Evolutionary conservation across 345 rosid species (phyloP).

Genomic region (Lagerstroemia speciosa): DNA sequence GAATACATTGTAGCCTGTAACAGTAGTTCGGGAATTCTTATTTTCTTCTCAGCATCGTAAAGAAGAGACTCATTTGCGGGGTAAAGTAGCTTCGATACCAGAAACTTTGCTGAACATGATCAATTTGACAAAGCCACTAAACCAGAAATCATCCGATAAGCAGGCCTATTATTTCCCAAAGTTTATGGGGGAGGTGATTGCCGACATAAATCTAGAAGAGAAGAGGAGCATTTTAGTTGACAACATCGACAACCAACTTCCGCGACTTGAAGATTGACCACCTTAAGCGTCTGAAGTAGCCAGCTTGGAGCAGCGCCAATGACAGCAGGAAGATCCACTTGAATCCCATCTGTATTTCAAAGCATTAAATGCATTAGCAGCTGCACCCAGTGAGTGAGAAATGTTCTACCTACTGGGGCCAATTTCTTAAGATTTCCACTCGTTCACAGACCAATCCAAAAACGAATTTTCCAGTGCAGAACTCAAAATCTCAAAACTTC

Average conservation of each 20-base stretch:
- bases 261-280: slow-evolving; percentile 93
- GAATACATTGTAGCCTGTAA: neutral
- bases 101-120: neutral
- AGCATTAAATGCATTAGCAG: neutral
- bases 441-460: neutral
- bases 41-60: neutral
- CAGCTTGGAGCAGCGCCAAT: slow-evolving; percentile 89
- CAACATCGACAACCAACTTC: slow-evolving; percentile 78
- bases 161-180: neutral
- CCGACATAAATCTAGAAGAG: neutral
- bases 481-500: neutral
- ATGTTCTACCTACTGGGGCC: neutral
- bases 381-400: neutral
- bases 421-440: neutral
- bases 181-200: neutral
- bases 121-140: neutral
- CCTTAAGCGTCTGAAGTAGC: slow-evolving; percentile 78
- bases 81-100: neutral
- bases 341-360: slow-evolving; percentile 82
- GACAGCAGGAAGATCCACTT: slow-evolving; percentile 96
- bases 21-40: neutral
- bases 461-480: neutral
- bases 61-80: neutral
- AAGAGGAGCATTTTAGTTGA: slow-evolving; percentile 40
- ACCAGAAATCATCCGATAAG: neutral